These are phyloP conservation scores for Neurospora cerealis DNA, from an alignment of 495 filamentous ascomycete species.

Conservation along the genomic window DNA sequence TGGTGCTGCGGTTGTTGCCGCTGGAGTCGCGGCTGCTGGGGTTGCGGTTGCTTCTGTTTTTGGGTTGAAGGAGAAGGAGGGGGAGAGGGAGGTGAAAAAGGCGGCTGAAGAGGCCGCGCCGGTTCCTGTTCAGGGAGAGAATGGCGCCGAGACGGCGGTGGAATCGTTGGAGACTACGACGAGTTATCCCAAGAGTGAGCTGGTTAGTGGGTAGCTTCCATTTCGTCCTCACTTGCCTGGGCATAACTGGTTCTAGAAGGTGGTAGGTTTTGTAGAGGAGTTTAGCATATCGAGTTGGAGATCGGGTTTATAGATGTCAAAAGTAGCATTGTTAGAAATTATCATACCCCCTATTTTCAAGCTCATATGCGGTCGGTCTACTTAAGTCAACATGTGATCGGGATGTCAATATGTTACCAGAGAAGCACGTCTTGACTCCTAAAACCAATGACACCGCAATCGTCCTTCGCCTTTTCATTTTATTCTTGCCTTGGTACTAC, in stretches of 20 bases:
- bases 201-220: conserved; percentile 14
- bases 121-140: background rate
- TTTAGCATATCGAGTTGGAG: background rate
- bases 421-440: background rate
- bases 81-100: conserved; percentile 12
- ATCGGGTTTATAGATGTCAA: background rate
- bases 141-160: conserved; percentile 1
- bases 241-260: background rate
- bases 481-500: background rate
- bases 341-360: background rate
- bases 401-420: background rate
- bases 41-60: conserved; percentile 3
- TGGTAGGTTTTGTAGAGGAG: background rate
- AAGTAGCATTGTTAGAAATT: background rate
- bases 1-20: background rate
- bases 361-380: background rate
- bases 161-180: conserved; percentile 5
- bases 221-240: background rate
- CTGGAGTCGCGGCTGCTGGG: conserved; percentile 4
- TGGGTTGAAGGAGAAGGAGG: conserved; percentile 9
- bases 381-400: background rate
- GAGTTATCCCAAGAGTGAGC: conserved; percentile 14
- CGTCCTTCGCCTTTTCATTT: background rate
- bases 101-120: conserved; percentile 9
- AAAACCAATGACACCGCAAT: background rate